Base-by-base conservation (phyloP, 495 filamentous ascomycete genomes). In the Penicillium longicatenatum region DNA sequence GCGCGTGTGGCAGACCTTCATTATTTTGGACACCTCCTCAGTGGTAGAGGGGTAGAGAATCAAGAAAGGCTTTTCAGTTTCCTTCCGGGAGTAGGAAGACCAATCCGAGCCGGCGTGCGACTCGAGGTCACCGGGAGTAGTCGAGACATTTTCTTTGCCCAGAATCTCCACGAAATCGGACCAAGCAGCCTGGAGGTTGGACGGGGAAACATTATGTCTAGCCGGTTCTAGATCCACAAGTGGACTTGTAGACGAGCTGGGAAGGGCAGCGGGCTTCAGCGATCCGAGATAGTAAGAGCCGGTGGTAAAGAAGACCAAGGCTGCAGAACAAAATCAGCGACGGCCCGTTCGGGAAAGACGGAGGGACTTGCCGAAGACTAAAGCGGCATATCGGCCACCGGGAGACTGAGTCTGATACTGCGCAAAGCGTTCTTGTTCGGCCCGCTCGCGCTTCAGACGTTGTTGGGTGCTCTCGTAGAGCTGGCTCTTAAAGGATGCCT, bases 121-220 rank as follows among this genome's bases (percentile, higher is more conserved):
- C 10, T 81, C 72, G 39, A 93, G 71, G 57, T 96, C 89, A 11
- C 73, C 76, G 8, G 79, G 76, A 41, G 82, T 59, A 0, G 93
- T 96, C 44, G 88, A 92, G 35, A 98, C 89, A 70, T 97, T 86
- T 29, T 92, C 89, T 55, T 83, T 77, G 50, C 95, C 94, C 9
- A 98, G 82, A 19, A 98, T 88, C 26, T 83, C 81, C 41, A 87
- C 85, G 66, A 98, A 93, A 70, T 98, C 94, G 6, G 88, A 78
- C 94, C 95, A 98, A 4, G 93, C 91, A 9, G 95, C 91, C 75
- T 98, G 88, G 39, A 98, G 83, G 64, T 93, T 94, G 17, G 84
- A 78, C 50, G 81, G 83, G 30, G 85, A 82, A 47, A 85, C 80
- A 64, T 97, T 84, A 68, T 95, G 90, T 56, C 77, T 74, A 0